Conservation (phyloP, 208 protist species). For the Tetramitus jugosus region DNA sequence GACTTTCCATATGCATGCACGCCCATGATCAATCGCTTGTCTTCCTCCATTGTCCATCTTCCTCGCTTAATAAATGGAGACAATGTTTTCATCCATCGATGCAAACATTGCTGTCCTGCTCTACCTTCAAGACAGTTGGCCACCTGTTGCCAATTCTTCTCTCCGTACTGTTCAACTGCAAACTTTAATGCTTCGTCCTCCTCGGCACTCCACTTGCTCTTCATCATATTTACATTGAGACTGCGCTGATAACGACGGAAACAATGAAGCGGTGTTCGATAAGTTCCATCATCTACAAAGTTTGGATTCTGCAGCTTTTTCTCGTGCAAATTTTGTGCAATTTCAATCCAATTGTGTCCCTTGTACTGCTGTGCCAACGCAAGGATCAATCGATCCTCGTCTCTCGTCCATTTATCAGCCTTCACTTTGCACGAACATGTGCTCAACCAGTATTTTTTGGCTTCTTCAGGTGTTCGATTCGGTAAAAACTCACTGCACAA, state of each 20-base stretch:
- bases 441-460: constrained; percentile 40
- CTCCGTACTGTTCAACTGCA: constrained; percentile 32
- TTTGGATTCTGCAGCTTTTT: no score
- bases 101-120: constrained; percentile 53
- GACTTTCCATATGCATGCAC: constrained; percentile 39
- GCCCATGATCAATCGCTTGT: constrained; percentile 31
- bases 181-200: constrained; percentile 37
- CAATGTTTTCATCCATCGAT: constrained; percentile 51
- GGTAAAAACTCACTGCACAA: constrained; percentile 22
- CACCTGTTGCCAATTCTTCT: constrained; percentile 51
- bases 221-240: constrained; percentile 41
- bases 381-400: constrained; percentile 42
- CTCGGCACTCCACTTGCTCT: constrained; percentile 40
- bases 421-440: constrained; percentile 35
- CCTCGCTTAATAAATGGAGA: constrained; percentile 45
- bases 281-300: not conserved
- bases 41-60: constrained; percentile 32
- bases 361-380: constrained; percentile 36
- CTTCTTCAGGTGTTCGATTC: constrained; percentile 36
- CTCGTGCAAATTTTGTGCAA: constrained; percentile 32
- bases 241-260: constrained; percentile 38
- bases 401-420: constrained; percentile 36
- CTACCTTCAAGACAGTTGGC: constrained; percentile 38
- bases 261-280: constrained; percentile 34
- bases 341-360: constrained; percentile 39